Conservation (phyloP, 805 yeast species). For the Saccharomycopsis capsularis region DNA sequence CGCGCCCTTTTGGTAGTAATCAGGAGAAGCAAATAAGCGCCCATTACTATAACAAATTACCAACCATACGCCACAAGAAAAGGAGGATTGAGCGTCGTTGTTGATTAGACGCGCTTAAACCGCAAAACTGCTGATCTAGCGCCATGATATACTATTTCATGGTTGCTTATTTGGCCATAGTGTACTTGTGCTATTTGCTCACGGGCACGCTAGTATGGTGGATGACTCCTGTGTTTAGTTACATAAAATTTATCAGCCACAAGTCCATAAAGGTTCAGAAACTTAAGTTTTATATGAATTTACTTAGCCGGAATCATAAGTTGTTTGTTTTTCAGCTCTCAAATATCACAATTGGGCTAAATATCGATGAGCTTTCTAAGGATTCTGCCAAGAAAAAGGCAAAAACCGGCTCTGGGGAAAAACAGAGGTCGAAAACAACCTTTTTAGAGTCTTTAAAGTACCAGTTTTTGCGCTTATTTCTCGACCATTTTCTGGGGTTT, state of each 20-base stretch:
- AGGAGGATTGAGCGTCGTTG: too few relatives aligned
- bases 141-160: too few relatives aligned
- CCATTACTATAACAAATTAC: too few relatives aligned
- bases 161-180: background rate
- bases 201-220: slow-evolving; percentile 9
- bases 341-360: background rate
- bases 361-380: background rate
- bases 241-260: background rate
- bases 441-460: background rate
- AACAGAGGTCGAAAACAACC: background rate
- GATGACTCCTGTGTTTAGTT: slow-evolving; percentile 8
- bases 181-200: background rate
- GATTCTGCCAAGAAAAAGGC: background rate
- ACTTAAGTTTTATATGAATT: slow-evolving; percentile 11
- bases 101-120: too few relatives aligned
- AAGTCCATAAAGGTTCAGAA: background rate
- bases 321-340: slow-evolving; percentile 10
- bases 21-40: too few relatives aligned
- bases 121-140: too few relatives aligned
- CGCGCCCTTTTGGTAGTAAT: too few relatives aligned
- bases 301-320: slow-evolving; percentile 5
- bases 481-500: slow-evolving; percentile 24
- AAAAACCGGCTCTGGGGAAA: background rate
- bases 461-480: slow-evolving; percentile 18
- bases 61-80: too few relatives aligned